Percentiles rank a stretch among this genome's conserved stretches.
phyloP scores from a whole-genome alignment of 1,139 yeast genomes.

The Casaregolazyma suthepensis region DNA sequence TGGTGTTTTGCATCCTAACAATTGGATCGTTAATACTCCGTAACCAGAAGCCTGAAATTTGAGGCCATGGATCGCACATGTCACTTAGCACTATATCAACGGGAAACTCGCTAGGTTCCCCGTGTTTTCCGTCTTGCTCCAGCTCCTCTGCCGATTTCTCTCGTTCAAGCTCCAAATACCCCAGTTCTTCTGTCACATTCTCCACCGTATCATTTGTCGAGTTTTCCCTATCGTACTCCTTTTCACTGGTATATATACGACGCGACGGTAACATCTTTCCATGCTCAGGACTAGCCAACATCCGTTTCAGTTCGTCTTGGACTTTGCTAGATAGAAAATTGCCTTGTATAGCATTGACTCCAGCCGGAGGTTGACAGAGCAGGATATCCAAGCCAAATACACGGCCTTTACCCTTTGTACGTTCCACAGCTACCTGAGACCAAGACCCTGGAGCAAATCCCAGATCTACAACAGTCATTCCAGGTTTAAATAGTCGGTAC shows the following conservation, averaged over 20 bases:
- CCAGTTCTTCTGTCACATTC: conserved; percentile 7
- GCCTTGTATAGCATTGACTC: conserved; percentile 80
- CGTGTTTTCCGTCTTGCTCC: neutral
- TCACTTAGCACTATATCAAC: conserved; percentile 79
- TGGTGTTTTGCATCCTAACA: conserved; percentile 67
- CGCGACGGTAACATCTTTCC: conserved; percentile 23
- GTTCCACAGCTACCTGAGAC: conserved; percentile 71
- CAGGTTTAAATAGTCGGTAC: conserved; percentile 51
- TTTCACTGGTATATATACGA: conserved; percentile 18
- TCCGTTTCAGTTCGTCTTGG: conserved; percentile 52
- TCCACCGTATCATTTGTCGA: neutral
- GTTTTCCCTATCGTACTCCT: conserved; percentile 6
- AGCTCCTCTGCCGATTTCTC: conserved; percentile 7
- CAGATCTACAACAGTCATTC: conserved; percentile 67
- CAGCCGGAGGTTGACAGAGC: conserved; percentile 70
- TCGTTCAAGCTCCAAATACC: conserved; percentile 20
- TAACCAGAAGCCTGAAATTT: conserved; percentile 56
- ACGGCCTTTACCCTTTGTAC: conserved; percentile 52
- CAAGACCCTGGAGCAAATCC: conserved; percentile 98
- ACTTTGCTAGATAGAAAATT: conserved; percentile 66
- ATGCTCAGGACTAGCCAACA: conserved; percentile 37
- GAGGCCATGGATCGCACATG: conserved; percentile 73
- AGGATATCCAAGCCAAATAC: conserved; percentile 83
- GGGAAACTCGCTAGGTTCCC: conserved; percentile 28
- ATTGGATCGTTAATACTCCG: conserved; percentile 76